Evolutionary conservation across 2,329 filamentous ascomycete genomes (phyloP).

Genomic region (Diaporthe citri): DNA sequence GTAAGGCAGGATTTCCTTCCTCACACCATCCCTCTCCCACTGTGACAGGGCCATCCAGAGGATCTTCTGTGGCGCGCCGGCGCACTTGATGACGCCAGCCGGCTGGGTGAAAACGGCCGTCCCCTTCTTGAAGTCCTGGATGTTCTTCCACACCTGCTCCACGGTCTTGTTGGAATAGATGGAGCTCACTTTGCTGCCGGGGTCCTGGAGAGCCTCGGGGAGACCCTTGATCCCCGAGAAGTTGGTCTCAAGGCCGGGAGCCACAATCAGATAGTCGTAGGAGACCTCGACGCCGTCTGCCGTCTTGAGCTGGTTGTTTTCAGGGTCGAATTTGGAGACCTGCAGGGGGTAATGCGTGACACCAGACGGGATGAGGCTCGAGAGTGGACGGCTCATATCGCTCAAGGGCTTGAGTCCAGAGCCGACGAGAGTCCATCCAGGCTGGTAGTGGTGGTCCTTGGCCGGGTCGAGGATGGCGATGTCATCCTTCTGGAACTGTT

Average conservation of each 20-base stretch:
- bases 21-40: conserved; percentile 52
- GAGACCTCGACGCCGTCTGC: conserved; percentile 51
- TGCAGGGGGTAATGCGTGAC: conserved; percentile 52
- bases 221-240: conserved; percentile 51
- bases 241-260: conserved; percentile 53
- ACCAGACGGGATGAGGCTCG: conserved; percentile 48
- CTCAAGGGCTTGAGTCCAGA: conserved; percentile 49
- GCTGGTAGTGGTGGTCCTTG: conserved; percentile 50
- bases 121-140: conserved; percentile 52
- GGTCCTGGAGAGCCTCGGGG: conserved; percentile 50
- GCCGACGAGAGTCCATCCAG: conserved; percentile 55
- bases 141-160: conserved; percentile 52
- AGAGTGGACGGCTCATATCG: conserved; percentile 47
- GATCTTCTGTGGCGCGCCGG: conserved; percentile 55
- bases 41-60: conserved; percentile 56
- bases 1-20: conserved; percentile 48
- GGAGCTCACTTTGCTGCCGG: conserved; percentile 51
- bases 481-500: conserved; percentile 48
- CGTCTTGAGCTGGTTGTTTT: conserved; percentile 52
- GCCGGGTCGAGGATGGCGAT: conserved; percentile 53
- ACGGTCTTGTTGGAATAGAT: conserved; percentile 53
- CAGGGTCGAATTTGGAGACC: conserved; percentile 51
- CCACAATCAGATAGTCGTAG: conserved; percentile 54
- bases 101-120: conserved; percentile 55
- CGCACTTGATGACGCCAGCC: conserved; percentile 54